A percentile compares a stretch with the other conserved stretches of the same genome.
These are phyloP conservation scores for Suillus cothurnatus DNA, from an alignment of 768 basidiomycete genomes.

Conservation along the genomic window DNA sequence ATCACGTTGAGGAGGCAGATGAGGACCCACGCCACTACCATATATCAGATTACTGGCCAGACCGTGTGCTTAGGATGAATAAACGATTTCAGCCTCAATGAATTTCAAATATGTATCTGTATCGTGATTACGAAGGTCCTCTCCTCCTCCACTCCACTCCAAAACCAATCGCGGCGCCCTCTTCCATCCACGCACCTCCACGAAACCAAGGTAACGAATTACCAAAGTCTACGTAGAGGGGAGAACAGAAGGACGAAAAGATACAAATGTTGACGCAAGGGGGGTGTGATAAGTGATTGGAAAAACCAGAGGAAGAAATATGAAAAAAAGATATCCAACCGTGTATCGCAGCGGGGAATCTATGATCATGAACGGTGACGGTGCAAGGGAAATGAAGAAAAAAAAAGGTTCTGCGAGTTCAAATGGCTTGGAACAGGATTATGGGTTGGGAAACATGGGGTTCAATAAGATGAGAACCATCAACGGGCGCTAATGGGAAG, in stretches of 20 bases:
- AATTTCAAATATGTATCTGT: not conserved
- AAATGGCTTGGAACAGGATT: constrained; percentile 21
- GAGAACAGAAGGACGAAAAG: constrained; percentile 66
- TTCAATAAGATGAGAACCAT: constrained; percentile 26
- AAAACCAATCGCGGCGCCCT: constrained; percentile 62
- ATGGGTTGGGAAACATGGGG: constrained; percentile 26
- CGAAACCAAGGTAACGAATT: constrained; percentile 22
- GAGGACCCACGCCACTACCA: too few relatives aligned
- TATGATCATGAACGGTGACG: constrained; percentile 18
- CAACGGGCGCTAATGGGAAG: constrained; percentile 37
- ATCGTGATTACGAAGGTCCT: constrained; percentile 9
- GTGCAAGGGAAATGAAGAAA: constrained; percentile 6
- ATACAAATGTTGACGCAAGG: constrained; percentile 20
- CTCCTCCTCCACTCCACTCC: constrained; percentile 18
- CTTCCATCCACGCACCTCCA: constrained; percentile 69
- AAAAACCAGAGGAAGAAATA: constrained; percentile 22
- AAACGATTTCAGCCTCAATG: not conserved
- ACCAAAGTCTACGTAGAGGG: constrained; percentile 44
- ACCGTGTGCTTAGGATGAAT: too few relatives aligned
- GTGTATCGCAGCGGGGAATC: constrained; percentile 22
- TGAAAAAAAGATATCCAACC: constrained; percentile 16
- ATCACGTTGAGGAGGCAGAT: too few relatives aligned
- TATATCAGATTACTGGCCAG: too few relatives aligned
- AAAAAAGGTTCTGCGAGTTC: constrained; percentile 16
- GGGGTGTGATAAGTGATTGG: constrained; percentile 23